Evolutionary conservation across 441 rosid species (phyloP).

Genomic region (Pelargonium citronellum): DNA sequence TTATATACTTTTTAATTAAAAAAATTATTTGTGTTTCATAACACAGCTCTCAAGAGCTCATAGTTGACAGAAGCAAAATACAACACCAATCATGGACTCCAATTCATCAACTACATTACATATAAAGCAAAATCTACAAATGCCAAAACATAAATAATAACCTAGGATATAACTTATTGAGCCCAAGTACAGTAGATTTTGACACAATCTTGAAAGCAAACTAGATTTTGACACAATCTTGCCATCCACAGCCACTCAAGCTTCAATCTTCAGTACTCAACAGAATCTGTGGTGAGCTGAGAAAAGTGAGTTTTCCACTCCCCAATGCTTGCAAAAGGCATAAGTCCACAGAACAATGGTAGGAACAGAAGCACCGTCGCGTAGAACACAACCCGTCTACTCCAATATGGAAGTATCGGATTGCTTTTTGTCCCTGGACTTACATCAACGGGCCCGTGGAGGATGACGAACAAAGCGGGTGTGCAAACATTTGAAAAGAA

Average conservation of each 20-base stretch:
- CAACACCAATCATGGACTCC: too few species aligned
- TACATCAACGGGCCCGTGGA: slow-evolving; percentile 47
- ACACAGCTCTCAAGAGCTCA: too few species aligned
- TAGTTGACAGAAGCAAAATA: too few species aligned
- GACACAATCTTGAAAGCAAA: background rate
- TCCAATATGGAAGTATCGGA: slow-evolving; percentile 51
- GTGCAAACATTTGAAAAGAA: slow-evolving; percentile 46
- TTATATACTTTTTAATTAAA: too few species aligned
- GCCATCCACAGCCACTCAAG: background rate
- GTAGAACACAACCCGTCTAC: slow-evolving; percentile 45
- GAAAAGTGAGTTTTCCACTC: slow-evolving; percentile 74
- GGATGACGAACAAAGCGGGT: slow-evolving; percentile 34
- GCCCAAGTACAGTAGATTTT: too few species aligned
- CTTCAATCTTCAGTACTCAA: slow-evolving; percentile 22
- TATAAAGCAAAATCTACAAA: too few species aligned
- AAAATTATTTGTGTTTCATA: too few species aligned
- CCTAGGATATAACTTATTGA: too few species aligned
- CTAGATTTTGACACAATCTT: background rate
- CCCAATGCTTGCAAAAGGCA: slow-evolving; percentile 58
- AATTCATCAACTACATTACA: too few species aligned
- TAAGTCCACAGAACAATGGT: slow-evolving; percentile 60
- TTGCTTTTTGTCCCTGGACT: slow-evolving; percentile 24
- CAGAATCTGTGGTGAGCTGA: slow-evolving; percentile 19
- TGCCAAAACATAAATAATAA: too few species aligned
- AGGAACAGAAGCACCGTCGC: slow-evolving; percentile 33